Base-by-base conservation (phyloP, 2,329 filamentous ascomycete species). In the Aureobasidium subglaciale region DNA sequence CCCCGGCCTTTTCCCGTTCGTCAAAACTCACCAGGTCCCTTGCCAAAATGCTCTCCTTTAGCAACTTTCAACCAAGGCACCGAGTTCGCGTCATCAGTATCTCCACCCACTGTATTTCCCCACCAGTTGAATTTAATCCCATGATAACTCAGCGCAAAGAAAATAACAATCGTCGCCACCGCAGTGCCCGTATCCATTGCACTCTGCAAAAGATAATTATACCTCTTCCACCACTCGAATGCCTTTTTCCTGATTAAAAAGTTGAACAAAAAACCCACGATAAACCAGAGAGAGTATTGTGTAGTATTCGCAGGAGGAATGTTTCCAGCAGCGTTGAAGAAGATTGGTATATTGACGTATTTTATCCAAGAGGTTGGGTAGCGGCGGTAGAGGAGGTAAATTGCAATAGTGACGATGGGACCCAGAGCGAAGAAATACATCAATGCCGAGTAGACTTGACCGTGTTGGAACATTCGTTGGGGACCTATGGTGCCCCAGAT, bases 181-280 rank as follows among this genome's bases (percentile, higher is more conserved):
- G 89, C 90, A n/a, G 95, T 74, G 1, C 89, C 88, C 1, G 87
- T 90, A 67, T 95, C 90, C 57, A 95, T 76, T 1, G 88, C 90
- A 0, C 89, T 89, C 57, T 85, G 89, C 46, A 93, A 75, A 4
- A 89, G 91, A 88, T 95, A 93, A 40, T 88, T 92, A 70, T 95
- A 95, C 70, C 95, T 92, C 50, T 83, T 83, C 89, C 89, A 95
- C 90, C 90, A 95, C 1, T 81, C 83, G 16, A 76, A 77, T 16
- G 82, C 84, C 24, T 85, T 78, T 27, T 81, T 81, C 66, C 84
- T 83, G 64, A 95, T 79, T 58, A 85, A 70, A 67, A 86, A 84
- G 68, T 95, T 93, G 77, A 95, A 95, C 41, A 89, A 15, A 9
- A 43, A 11, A 5, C 41, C 41, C 8, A 43, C 20, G n/a, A 43